phyloP scores from a whole-genome alignment of 176 grass and related monocot species.

The Tillandsia fasciculata region DNA sequence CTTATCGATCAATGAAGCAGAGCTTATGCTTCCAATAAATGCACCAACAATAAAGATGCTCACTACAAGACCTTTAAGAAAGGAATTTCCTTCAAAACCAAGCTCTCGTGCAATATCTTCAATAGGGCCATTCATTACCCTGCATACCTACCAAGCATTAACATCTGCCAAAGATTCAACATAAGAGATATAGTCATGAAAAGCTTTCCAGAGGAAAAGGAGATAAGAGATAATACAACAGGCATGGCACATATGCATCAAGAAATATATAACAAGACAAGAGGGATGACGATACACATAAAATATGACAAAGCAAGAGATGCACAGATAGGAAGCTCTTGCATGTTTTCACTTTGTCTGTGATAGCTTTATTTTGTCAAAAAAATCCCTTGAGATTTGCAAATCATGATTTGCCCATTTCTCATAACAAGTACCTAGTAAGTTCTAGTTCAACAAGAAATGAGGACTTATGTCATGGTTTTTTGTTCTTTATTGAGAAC shows the following conservation, averaged over 20 bases:
- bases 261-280: no score
- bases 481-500: no score
- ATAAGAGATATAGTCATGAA: neutral
- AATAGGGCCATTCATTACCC: slow-evolving; percentile 98
- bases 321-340: no score
- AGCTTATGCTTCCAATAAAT: slow-evolving; percentile 78
- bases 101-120: slow-evolving; percentile 81
- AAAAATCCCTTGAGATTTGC: no score
- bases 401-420: no score
- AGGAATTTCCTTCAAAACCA: slow-evolving; percentile 85
- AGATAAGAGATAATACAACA: neutral
- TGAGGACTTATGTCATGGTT: no score
- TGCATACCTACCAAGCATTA: slow-evolving; percentile 34
- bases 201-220: neutral
- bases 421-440: no score
- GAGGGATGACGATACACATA: no score
- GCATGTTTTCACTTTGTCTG: neutral
- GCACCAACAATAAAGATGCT: slow-evolving; percentile 96
- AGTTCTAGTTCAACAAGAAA: no score
- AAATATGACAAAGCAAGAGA: no score
- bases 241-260: no score
- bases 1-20: slow-evolving; percentile 67
- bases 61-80: slow-evolving; percentile 93
- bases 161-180: neutral
- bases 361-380: neutral